These are phyloP conservation scores for Elsinoe ampelina DNA, from an alignment of 2,329 filamentous ascomycete species.

Conservation along the genomic window DNA sequence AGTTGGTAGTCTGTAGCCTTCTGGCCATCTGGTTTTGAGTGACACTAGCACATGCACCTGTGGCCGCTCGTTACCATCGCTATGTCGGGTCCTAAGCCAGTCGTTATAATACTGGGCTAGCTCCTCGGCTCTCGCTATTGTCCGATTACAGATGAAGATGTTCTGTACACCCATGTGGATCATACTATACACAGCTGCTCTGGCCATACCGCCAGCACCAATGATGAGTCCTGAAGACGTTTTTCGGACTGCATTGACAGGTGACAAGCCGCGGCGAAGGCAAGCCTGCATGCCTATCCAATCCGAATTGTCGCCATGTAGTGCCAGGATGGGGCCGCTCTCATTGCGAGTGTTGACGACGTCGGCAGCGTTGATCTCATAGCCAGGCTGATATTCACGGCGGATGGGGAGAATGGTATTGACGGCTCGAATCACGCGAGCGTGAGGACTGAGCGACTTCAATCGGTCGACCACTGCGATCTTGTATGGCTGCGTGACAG, in stretches of 20 bases:
- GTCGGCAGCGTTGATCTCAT: slow-evolving; percentile 38
- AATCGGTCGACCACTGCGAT: slow-evolving; percentile 58
- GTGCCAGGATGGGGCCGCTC: slow-evolving; percentile 55
- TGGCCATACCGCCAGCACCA: slow-evolving; percentile 64
- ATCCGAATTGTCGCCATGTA: slow-evolving; percentile 74
- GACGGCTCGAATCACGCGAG: slow-evolving; percentile 63
- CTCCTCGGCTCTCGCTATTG: slow-evolving; percentile 54
- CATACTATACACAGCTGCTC: slow-evolving; percentile 69
- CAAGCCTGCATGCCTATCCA: slow-evolving; percentile 72
- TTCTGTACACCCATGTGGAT: slow-evolving; percentile 67
- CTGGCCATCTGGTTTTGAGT: slow-evolving; percentile 55
- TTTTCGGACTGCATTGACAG: slow-evolving; percentile 51
- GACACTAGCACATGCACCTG: slow-evolving; percentile 50
- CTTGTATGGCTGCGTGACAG: slow-evolving; percentile 65
- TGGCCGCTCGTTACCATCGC: slow-evolving; percentile 16
- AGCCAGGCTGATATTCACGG: slow-evolving; percentile 28
- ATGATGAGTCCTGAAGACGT: slow-evolving; percentile 46
- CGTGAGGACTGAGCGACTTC: slow-evolving; percentile 60
- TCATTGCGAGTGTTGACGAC: slow-evolving; percentile 51
- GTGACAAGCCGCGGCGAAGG: slow-evolving; percentile 61
- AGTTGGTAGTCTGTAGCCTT: slow-evolving; percentile 54
- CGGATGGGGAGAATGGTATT: slow-evolving; percentile 68
- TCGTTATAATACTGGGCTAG: slow-evolving; percentile 62
- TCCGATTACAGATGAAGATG: slow-evolving; percentile 67
- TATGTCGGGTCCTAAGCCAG: slow-evolving; percentile 16